Base-by-base conservation (phyloP, 2,329 filamentous ascomycete genomes). In the Myriosclerotinia scirpicola region DNA sequence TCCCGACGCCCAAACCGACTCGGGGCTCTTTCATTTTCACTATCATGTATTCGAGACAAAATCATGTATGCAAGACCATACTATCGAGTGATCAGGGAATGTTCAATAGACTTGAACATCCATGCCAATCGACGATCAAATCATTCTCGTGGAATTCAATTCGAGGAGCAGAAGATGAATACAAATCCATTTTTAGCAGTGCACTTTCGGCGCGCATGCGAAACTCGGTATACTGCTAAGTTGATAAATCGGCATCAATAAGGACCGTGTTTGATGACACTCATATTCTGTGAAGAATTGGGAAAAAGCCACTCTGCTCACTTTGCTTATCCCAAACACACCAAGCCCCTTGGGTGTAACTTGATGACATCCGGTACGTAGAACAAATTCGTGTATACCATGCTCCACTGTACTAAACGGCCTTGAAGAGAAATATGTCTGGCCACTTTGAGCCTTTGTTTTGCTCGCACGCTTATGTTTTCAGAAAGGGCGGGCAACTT, bases 181-280 rank as follows among this genome's bases (percentile, higher is more conserved):
- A 26, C 26, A 40, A 34, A 61, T 12, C 44, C 30, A 61, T 40
- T 34, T 34, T 34, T 40, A 26, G 30, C 2, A 40, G 9, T 50
- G 14, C 8, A 20, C 44, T 26, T 55, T 22, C 2, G 44, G 30
- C n/a, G 34, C 26, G 8, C n/a, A 50, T 7, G 34, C 50, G 44
- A 26, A 50, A 26, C 44, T 38, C 34, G 14, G 2, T 34, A 50
- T 60, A 60, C 38, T 50, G 44, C 42, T 5, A 20, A 38, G 26
- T 14, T 50, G 11, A 30, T 20, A 50, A 20, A n/a, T 8, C 46
- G 14, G 34, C 20, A 38, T 20, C 12, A 61, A 26, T 50, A 36
- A 61, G 58, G n/a, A 34, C 14, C 44, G 44, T 50, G 15, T 38
- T 36, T 22, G n/a, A 60, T 60, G 56, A 50, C 44, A 50, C 30